Percentiles rank a stretch among this genome's conserved stretches.
phyloP scores from a whole-genome alignment of 345 rosid genomes.

The Triadica sebifera region DNA sequence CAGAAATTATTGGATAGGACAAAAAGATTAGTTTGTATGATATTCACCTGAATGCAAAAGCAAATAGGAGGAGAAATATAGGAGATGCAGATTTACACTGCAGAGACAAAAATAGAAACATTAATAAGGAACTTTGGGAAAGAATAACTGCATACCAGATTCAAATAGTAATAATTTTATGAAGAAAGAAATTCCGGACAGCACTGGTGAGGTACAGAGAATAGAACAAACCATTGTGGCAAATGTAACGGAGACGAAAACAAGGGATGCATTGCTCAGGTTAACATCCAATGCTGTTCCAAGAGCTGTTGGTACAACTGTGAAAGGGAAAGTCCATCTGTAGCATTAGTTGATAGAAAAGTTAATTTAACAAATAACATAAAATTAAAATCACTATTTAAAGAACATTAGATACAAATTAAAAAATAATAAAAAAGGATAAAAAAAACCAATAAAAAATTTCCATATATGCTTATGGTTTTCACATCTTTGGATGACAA shows the following conservation, averaged over 20 bases:
- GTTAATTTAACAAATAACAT: constrained; percentile 40
- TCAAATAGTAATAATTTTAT: background rate
- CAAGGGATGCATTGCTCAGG: constrained; percentile 95
- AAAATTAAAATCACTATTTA: constrained; percentile 7
- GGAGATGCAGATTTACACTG: constrained; percentile 99
- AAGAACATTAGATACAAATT: background rate
- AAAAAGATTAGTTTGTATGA: constrained; percentile 12
- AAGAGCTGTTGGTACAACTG: constrained; percentile 99
- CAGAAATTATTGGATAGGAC: constrained; percentile 2
- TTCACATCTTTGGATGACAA: background rate
- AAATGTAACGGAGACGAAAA: constrained; percentile 96
- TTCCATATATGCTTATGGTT: background rate
- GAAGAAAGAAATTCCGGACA: background rate
- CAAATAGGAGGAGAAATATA: constrained; percentile 91
- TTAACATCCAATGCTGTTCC: constrained; percentile 96
- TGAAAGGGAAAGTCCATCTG: constrained; percentile 82
- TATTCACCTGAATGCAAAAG: constrained; percentile 96
- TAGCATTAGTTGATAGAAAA: constrained; percentile 68
- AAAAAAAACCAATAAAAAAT: background rate
- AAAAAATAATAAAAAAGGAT: background rate
- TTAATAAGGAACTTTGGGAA: constrained; percentile 16
- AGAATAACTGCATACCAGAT: constrained; percentile 12
- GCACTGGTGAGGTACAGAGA: constrained; percentile 7
- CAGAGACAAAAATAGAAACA: constrained; percentile 22
- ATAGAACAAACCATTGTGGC: constrained; percentile 85